phyloP scores from a whole-genome alignment of 2,329 filamentous ascomycete genomes.

The Ceratocystis smalleyi region DNA sequence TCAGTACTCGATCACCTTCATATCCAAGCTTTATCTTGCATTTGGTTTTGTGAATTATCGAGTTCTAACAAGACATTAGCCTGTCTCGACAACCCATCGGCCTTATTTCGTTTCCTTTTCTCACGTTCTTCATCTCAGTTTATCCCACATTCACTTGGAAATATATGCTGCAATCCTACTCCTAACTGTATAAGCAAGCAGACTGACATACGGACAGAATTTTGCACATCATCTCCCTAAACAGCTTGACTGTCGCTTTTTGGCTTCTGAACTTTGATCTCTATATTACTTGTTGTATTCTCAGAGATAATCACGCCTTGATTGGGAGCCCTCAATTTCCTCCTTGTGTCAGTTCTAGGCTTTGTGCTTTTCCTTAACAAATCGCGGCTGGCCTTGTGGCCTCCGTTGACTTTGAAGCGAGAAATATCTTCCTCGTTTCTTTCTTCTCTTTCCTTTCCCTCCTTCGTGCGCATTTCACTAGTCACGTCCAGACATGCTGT shows the following conservation, averaged over 20 bases:
- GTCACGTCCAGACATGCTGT: background rate
- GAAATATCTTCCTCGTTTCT: background rate
- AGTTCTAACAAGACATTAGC: background rate
- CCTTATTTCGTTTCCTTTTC: background rate
- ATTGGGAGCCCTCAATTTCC: background rate
- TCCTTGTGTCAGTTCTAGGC: background rate
- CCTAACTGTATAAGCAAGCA: background rate
- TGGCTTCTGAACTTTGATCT: background rate
- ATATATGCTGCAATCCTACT: background rate
- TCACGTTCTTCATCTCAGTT: background rate
- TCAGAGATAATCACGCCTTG: background rate
- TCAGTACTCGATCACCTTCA: background rate
- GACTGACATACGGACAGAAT: background rate
- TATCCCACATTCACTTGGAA: background rate
- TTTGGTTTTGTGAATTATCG: background rate
- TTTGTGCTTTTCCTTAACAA: background rate
- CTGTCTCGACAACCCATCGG: background rate
- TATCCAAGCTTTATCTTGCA: background rate
- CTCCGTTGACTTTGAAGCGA: background rate
- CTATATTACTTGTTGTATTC: background rate
- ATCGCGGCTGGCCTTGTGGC: slow-evolving; percentile 7
- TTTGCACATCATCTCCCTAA: slow-evolving; percentile 2
- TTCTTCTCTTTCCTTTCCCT: background rate
- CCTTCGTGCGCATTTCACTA: background rate
- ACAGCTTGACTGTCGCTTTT: background rate